A percentile compares a stretch with the other conserved stretches of the same genome.
Conservation (phyloP, 306 rosid species). For the Gynostemma pentaphyllum region DNA sequence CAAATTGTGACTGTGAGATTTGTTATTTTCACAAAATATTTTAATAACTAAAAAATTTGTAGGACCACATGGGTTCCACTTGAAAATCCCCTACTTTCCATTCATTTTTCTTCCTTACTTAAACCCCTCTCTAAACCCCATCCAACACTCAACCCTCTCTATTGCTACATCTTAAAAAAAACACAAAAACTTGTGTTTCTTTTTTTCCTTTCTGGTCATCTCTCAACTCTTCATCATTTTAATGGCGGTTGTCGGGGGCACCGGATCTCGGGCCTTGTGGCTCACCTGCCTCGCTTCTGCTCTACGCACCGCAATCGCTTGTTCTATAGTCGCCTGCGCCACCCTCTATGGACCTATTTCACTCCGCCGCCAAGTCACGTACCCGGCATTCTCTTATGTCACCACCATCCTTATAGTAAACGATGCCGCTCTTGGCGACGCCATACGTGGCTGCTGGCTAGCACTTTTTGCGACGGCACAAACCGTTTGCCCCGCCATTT, state of each 20-base stretch:
- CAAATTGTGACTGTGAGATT: no score
- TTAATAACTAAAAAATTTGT: no score
- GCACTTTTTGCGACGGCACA: slow-evolving; percentile 37
- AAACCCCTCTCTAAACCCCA: no score
- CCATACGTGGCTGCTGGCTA: slow-evolving; percentile 33
- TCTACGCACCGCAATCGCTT: slow-evolving; percentile 38
- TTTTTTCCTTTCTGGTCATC: not conserved
- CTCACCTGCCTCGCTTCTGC: slow-evolving; percentile 38
- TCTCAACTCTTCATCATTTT: no score
- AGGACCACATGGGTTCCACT: no score
- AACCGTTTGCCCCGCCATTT: slow-evolving; percentile 33
- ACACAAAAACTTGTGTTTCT: not conserved
- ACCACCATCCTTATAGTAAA: slow-evolving; percentile 37
- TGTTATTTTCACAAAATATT: no score
- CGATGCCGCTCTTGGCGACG: slow-evolving; percentile 47
- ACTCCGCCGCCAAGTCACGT: slow-evolving; percentile 24
- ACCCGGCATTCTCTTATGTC: slow-evolving; percentile 57
- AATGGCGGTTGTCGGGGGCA: not conserved
- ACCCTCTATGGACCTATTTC: slow-evolving; percentile 38
- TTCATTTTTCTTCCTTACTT: no score
- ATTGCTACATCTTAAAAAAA: no score
- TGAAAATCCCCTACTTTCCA: no score
- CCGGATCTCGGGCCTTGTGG: slow-evolving; percentile 29
- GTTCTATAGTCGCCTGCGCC: slow-evolving; percentile 36
- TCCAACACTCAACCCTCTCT: no score